These are phyloP conservation scores for Diutina sp. DNA, from an alignment of 1,139 yeast genomes.

Conservation along the genomic window DNA sequence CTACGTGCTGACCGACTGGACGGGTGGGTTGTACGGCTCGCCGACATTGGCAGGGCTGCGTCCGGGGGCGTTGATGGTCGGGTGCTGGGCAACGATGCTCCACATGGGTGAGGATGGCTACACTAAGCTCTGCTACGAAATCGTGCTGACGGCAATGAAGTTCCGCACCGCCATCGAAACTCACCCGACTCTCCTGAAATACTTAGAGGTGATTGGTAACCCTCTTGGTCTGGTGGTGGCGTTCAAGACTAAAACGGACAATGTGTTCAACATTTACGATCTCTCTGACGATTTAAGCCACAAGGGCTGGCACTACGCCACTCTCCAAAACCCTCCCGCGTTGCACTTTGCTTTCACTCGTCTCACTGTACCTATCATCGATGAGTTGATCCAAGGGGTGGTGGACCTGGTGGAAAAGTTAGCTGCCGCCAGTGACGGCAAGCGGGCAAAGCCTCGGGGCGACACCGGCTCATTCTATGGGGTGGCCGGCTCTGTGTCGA, in stretches of 20 bases:
- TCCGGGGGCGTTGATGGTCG: slow-evolving; percentile 94
- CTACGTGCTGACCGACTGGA: slow-evolving; percentile 75
- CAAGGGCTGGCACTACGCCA: slow-evolving; percentile 82
- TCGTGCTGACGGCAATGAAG: slow-evolving; percentile 50
- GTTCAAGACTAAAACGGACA: slow-evolving; percentile 36
- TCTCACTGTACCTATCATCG: slow-evolving; percentile 51
- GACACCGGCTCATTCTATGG: slow-evolving; percentile 88
- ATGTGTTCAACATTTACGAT: slow-evolving; percentile 51
- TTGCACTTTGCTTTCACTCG: slow-evolving; percentile 80
- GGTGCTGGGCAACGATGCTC: slow-evolving; percentile 92
- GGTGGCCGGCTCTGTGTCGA: slow-evolving; percentile 81
- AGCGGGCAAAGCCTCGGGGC: slow-evolving; percentile 11
- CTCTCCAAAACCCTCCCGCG: slow-evolving; percentile 84
- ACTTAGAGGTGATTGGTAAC: slow-evolving; percentile 58
- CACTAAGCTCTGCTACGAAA: slow-evolving; percentile 47
- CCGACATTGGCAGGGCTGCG: slow-evolving; percentile 95
- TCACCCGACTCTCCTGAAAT: slow-evolving; percentile 31
- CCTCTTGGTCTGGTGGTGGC: slow-evolving; percentile 77
- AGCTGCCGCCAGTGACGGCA: slow-evolving; percentile 7
- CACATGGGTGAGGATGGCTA: slow-evolving; percentile 76
- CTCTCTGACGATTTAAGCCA: slow-evolving; percentile 55
- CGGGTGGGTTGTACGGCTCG: slow-evolving; percentile 92
- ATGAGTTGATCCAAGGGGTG: slow-evolving; percentile 47
- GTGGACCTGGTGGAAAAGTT: slow-evolving; percentile 29
- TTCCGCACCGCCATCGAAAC: slow-evolving; percentile 36